These are phyloP conservation scores for Salix koriyanagi DNA, from an alignment of 345 rosid species.

Conservation along the genomic window DNA sequence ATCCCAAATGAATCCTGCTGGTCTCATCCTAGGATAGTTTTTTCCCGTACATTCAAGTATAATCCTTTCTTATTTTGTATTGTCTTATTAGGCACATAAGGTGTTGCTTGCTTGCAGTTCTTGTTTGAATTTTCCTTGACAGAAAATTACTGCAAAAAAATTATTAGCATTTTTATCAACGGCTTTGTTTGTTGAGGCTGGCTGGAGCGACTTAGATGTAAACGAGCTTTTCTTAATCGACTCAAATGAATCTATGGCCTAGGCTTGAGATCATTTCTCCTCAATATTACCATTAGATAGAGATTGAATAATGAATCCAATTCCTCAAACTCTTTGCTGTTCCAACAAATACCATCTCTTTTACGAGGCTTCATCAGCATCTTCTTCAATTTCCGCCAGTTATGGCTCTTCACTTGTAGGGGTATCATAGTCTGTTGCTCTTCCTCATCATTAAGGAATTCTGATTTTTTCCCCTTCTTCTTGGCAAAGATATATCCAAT, in stretches of 20 bases:
- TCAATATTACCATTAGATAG: neutral
- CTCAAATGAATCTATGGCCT: neutral
- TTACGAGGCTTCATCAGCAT: neutral
- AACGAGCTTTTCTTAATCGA: neutral
- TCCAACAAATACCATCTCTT: neutral
- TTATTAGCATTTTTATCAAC: neutral
- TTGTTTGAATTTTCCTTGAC: neutral
- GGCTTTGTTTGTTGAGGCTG: neutral
- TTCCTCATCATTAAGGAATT: neutral
- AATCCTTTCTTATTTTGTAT: neutral
- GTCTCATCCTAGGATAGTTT: neutral
- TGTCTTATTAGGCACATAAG: neutral
- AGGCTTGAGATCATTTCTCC: neutral
- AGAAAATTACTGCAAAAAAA: neutral
- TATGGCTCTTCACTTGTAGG: neutral
- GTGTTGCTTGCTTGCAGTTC: neutral
- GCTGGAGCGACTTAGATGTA: neutral
- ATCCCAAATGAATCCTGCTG: neutral
- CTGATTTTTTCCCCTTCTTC: slow-evolving; percentile 15
- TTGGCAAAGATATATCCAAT: slow-evolving; percentile 30
- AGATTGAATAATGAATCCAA: neutral
- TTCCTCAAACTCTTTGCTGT: neutral
- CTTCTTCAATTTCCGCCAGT: neutral
- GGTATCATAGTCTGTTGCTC: neutral
- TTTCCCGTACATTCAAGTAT: neutral